Percentiles rank a stretch among this genome's conserved stretches.
Conservation (phyloP, 1,284 basidiomycete species). For the Cerioporus squamosus region DNA sequence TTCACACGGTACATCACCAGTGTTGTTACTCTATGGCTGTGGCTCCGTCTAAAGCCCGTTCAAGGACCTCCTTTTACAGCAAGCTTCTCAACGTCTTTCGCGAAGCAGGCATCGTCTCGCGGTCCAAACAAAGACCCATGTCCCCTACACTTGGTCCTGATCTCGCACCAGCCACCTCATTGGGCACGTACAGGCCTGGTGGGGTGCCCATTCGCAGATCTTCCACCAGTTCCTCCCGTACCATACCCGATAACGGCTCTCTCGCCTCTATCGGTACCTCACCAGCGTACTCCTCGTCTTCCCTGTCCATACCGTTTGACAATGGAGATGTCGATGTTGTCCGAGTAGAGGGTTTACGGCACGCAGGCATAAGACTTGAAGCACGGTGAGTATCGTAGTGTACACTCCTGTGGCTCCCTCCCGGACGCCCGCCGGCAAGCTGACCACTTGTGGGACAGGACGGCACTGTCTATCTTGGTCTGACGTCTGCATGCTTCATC, state of each 20-base stretch:
- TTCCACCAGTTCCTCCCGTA: constrained; percentile 29
- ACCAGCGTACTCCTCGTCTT: constrained; percentile 40
- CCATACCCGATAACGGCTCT: constrained; percentile 21
- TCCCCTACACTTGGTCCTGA: constrained; percentile 35
- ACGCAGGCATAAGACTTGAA: constrained; percentile 65
- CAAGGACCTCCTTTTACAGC: constrained; percentile 21
- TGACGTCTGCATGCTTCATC: constrained; percentile 21
- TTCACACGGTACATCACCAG: not conserved
- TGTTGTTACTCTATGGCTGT: constrained; percentile 13
- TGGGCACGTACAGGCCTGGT: constrained; percentile 19
- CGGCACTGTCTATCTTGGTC: constrained; percentile 27
- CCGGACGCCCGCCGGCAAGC: constrained; percentile 27
- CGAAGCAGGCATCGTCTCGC: constrained; percentile 24
- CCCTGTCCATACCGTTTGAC: constrained; percentile 46
- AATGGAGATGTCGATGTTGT: constrained; percentile 49
- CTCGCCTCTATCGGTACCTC: constrained; percentile 24
- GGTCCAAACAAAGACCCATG: constrained; percentile 25
- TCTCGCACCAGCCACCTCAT: constrained; percentile 21
- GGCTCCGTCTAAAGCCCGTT: constrained; percentile 15
- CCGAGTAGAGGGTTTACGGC: constrained; percentile 65
- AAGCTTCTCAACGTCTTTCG: constrained; percentile 28
- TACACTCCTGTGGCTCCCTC: constrained; percentile 21
- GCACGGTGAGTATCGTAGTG: constrained; percentile 63
- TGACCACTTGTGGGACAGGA: constrained; percentile 29
- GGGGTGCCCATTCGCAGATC: constrained; percentile 25